Evolutionary conservation across 768 basidiomycete genomes (phyloP), one percentile per base, ranked within the genome.

Genomic region (Tephrocybe rancida): DNA sequence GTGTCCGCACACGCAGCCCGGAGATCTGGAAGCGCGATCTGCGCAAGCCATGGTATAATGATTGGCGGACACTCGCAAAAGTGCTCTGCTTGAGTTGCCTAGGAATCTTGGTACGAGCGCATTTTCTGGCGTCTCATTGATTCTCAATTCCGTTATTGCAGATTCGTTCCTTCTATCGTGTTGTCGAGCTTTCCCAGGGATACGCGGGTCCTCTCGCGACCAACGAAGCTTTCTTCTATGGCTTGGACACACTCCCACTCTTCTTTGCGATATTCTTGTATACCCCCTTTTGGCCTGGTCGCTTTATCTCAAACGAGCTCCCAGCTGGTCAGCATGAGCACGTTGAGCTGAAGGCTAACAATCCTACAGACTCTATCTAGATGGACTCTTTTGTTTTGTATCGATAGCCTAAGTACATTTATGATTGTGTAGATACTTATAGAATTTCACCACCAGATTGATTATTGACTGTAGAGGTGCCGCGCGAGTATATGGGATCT

Each of bases 161-260:
- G 85, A 76, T 87, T 57, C 87, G 88, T 50, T 89, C 84, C 34
- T 66, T 76, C 1, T 91, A 83, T 70, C 71, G 78, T 63, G 76
- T 77, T 13, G 71, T 77, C 16, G 88, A 91, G 59, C 74, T 83
- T 27, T 79, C 82, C 3, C 71, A 87, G 66, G 89, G 89, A 18
- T 88, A 73, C 64, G 54, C 66, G 21, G 86, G 86, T 2, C 70
- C 71, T 32, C 74, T 90, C 18, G n/a, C 82, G 5, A 83, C 76
- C 2, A 78, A 76, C 4, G 87, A 90, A 64, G 66, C 62, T 3
- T 82, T 76, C 59, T 88, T 91, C 66, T 91, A 88, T 63, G 80
- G 70, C 72, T n/a, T 90, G 34, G 73, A 92, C 64, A 80, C 86
- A 0, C 72, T 88, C 4, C 88, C 87, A 8, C 73, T 89, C 7